phyloP scores from a whole-genome alignment of 2,329 filamentous ascomycete genomes.

The Botrytis tulipae region DNA sequence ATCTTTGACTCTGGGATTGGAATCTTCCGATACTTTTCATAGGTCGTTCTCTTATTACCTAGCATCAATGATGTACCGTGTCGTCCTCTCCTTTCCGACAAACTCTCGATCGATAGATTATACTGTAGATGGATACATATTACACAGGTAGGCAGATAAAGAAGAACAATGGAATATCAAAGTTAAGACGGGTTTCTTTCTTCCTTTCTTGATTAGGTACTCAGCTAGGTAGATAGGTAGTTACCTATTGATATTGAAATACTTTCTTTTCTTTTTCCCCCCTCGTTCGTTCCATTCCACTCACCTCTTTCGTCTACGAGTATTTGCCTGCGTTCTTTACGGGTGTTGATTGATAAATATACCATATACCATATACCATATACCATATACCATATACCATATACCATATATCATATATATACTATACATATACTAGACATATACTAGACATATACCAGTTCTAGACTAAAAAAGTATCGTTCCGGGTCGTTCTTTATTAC shows the following conservation, averaged over 20 bases:
- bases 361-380: no score
- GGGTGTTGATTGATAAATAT: not conserved
- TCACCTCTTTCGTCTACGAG: not conserved
- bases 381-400: no score
- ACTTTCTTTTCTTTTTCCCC: not conserved
- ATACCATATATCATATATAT: no score
- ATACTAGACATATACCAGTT: no score
- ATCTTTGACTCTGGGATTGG: not conserved
- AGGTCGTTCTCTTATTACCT: not conserved
- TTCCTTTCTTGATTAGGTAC: not conserved
- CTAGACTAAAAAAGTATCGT: not conserved
- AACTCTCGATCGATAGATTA: not conserved
- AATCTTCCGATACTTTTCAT: not conserved
- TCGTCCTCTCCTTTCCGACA: no score
- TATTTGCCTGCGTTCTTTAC: not conserved
- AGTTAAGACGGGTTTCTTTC: not conserved
- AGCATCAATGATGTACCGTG: no score
- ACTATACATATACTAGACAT: no score
- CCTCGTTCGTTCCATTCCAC: not conserved
- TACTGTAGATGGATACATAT: not conserved
- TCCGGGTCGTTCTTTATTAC: not conserved
- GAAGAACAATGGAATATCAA: not conserved
- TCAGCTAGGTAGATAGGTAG: no score
- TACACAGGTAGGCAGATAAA: not conserved
- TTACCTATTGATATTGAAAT: not conserved